Evolutionary conservation across 2,329 filamentous ascomycete genomes (phyloP).

Genomic region (Decorospora gaudefroyi): DNA sequence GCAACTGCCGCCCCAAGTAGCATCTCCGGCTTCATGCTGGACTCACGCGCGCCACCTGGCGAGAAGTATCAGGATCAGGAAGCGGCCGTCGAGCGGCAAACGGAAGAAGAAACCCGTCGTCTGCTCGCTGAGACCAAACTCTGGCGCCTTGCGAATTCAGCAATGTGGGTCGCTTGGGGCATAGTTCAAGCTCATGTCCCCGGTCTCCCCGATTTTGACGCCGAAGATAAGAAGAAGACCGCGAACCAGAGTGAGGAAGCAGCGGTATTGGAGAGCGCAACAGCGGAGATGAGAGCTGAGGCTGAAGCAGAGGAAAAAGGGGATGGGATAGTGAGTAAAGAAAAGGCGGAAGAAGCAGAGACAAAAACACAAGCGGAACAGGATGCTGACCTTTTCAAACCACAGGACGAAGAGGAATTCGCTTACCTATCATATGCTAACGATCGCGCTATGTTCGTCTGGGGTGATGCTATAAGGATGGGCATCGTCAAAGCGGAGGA

Average conservation of each 20-base stretch:
- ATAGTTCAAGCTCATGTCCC: conserved; percentile 91
- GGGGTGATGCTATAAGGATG: conserved; percentile 82
- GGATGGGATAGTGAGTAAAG: conserved; percentile 35
- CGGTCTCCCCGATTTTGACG: conserved; percentile 63
- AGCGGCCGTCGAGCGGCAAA: conserved; percentile 61
- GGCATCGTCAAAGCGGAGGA: conserved; percentile 77
- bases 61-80: conserved; percentile 42
- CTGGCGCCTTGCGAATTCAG: conserved; percentile 87
- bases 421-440: conserved; percentile 93
- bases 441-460: conserved; percentile 89
- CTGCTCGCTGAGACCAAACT: conserved; percentile 78
- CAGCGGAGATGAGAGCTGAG: conserved; percentile 25
- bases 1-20: conserved; percentile 42
- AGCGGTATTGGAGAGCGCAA: conserved; percentile 36
- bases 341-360: conserved; percentile 29
- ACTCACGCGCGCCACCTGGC: conserved; percentile 54
- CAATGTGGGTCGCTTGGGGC: conserved; percentile 94
- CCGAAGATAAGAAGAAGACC: conserved; percentile 21
- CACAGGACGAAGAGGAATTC: conserved; percentile 70
- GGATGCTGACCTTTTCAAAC: conserved; percentile 50
- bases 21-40: conserved; percentile 75
- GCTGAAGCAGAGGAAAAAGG: conserved; percentile 25
- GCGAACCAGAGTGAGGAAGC: conserved; percentile 23
- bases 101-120: conserved; percentile 69
- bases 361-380: conserved; percentile 29